Evolutionary conservation across 2,329 filamentous ascomycete species (phyloP).

Genomic region (Diaporthe velutina): DNA sequence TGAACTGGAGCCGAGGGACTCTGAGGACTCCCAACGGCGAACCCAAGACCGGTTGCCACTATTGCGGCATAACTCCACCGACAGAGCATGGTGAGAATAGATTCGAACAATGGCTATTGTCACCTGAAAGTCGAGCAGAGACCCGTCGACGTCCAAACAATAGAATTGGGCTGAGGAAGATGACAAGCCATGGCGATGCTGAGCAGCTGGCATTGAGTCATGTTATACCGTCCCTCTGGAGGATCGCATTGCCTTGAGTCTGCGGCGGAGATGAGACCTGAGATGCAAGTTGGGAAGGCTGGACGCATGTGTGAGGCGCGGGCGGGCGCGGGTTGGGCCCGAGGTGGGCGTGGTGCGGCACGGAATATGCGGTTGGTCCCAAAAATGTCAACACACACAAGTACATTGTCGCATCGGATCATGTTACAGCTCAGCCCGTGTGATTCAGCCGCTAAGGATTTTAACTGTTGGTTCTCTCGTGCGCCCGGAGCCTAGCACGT

Average conservation of each 20-base stretch:
- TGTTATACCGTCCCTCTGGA: neutral
- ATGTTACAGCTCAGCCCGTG: neutral
- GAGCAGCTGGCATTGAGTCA: neutral
- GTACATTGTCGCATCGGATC: neutral
- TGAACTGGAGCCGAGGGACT: slow-evolving; percentile 10
- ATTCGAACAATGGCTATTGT: neutral
- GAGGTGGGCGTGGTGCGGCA: neutral
- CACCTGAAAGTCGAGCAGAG: neutral
- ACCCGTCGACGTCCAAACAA: neutral
- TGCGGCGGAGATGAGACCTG: neutral
- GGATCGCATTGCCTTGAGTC: neutral
- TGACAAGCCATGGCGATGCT: neutral
- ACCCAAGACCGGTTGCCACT: neutral
- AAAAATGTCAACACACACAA: slow-evolving; percentile 9
- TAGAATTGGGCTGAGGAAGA: neutral
- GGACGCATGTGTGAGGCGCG: neutral
- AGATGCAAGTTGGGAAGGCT: slow-evolving; percentile 14
- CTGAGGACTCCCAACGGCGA: neutral
- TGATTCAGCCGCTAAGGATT: neutral
- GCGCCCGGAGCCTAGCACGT: neutral
- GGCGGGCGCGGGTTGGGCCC: neutral
- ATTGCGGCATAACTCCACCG: neutral
- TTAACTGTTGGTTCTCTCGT: neutral
- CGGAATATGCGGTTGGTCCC: slow-evolving; percentile 2
- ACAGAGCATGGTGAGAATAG: neutral